Percentiles rank a stretch among this genome's conserved stretches.
phyloP scores from a whole-genome alignment of 202 grass and related monocot genomes.

The Digitaria exilis region DNA sequence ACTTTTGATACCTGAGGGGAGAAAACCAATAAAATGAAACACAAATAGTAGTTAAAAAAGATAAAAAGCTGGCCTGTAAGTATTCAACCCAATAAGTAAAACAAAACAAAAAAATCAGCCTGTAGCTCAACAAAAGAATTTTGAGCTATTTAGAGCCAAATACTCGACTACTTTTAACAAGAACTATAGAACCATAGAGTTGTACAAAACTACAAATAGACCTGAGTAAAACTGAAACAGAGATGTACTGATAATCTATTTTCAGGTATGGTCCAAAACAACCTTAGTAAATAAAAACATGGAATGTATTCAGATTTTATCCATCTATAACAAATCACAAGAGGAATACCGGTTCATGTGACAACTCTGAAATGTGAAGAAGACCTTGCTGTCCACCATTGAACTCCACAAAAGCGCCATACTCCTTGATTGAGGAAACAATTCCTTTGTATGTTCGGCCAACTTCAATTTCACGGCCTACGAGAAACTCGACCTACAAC shows the following conservation, averaged over 20 bases:
- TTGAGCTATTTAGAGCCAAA: background rate
- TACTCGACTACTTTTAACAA: slow-evolving; percentile 1
- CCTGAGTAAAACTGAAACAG: background rate
- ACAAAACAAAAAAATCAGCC: background rate
- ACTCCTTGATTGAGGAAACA: slow-evolving; percentile 89
- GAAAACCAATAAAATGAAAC: slow-evolving; percentile 20
- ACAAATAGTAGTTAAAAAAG: slow-evolving; percentile 27
- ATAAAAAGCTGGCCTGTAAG: slow-evolving; percentile 11
- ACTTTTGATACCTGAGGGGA: slow-evolving; percentile 76
- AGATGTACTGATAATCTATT: slow-evolving; percentile 3
- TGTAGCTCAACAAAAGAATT: background rate
- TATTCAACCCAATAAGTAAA: slow-evolving; percentile 18
- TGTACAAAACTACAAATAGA: background rate
- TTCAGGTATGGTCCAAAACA: background rate
- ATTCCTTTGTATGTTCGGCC: slow-evolving; percentile 82
- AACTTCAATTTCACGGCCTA: slow-evolving; percentile 91
- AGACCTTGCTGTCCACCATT: slow-evolving; percentile 97
- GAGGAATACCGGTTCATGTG: slow-evolving; percentile 84
- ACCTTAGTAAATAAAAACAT: too few species aligned
- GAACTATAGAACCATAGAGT: slow-evolving; percentile 8
- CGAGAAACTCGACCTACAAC: slow-evolving; percentile 82
- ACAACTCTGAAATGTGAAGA: slow-evolving; percentile 96
- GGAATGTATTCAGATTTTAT: background rate
- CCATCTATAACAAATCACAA: slow-evolving; percentile 24
- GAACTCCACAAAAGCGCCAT: slow-evolving; percentile 96